Evolutionary conservation across 805 yeast species (phyloP).

Genomic region (Metschnikowia lochheadii): DNA sequence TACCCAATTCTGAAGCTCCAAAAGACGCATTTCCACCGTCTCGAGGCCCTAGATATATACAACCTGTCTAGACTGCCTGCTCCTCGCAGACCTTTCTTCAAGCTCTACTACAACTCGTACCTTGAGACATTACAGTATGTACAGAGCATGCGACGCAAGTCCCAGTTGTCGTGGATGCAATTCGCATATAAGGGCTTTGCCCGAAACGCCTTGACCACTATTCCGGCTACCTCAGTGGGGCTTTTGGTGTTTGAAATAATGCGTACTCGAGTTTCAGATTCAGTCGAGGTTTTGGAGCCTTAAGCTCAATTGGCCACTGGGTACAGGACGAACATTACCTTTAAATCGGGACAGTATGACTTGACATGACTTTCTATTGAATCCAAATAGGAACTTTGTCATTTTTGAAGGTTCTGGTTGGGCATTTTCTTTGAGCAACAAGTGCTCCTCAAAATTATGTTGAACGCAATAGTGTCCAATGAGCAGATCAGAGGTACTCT

Average conservation of each 20-base stretch:
- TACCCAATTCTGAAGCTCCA: conserved; percentile 81
- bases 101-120: conserved; percentile 70
- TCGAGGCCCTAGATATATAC: conserved; percentile 74
- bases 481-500: too few species aligned
- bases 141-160: conserved; percentile 52
- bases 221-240: conserved; percentile 89
- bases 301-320: neutral
- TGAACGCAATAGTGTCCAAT: too few species aligned
- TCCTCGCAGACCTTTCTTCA: conserved; percentile 33
- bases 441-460: too few species aligned
- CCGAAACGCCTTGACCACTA: conserved; percentile 64
- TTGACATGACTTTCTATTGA: too few species aligned
- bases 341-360: too few species aligned
- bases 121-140: conserved; percentile 55
- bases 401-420: too few species aligned
- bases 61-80: conserved; percentile 28
- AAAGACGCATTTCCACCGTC: conserved; percentile 68
- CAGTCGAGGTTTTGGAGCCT: conserved; percentile 21
- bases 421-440: too few species aligned
- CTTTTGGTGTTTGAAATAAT: conserved; percentile 78
- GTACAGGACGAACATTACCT: too few species aligned
- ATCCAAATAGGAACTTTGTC: too few species aligned
- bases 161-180: conserved; percentile 55
- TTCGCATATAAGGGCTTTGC: conserved; percentile 79
- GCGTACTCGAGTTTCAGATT: conserved; percentile 45